Percentiles rank a stretch among this genome's conserved stretches.
phyloP scores from a whole-genome alignment of 1,139 yeast genomes.

The Suhomyces bribrorum region DNA sequence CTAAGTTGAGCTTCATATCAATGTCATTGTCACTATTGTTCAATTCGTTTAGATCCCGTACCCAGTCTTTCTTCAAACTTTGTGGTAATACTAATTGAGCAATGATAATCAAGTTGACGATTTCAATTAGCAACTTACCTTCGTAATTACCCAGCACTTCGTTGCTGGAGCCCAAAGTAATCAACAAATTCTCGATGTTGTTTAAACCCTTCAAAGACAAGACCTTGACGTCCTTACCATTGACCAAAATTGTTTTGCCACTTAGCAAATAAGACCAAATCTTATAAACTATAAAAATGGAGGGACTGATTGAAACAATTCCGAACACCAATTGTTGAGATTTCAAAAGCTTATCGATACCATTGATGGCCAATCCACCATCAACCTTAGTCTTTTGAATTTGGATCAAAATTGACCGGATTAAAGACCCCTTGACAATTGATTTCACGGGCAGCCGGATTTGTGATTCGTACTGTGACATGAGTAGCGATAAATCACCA shows the following conservation, averaged over 20 bases:
- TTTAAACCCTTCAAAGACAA: conserved; percentile 56
- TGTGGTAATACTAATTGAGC: conserved; percentile 52
- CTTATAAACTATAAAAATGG: conserved; percentile 58
- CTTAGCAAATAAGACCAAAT: conserved; percentile 28
- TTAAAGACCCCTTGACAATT: conserved; percentile 63
- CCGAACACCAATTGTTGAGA: conserved; percentile 94
- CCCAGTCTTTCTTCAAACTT: conserved; percentile 50
- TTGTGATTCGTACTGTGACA: conserved; percentile 79
- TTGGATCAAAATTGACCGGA: conserved; percentile 80
- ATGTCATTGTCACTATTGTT: conserved; percentile 30
- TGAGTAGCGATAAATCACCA: conserved; percentile 78
- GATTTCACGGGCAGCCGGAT: conserved; percentile 69
- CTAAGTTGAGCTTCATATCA: conserved; percentile 41
- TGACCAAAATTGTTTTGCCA: conserved; percentile 40
- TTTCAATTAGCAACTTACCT: conserved; percentile 60
- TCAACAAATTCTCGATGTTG: conserved; percentile 56
- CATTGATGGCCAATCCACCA: conserved; percentile 85
- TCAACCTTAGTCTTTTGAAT: conserved; percentile 95
- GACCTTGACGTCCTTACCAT: conserved; percentile 42
- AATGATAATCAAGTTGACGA: conserved; percentile 51
- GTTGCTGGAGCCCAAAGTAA: conserved; percentile 20
- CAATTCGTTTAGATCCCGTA: conserved; percentile 56
- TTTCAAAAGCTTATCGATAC: conserved; percentile 84
- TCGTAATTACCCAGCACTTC: conserved; percentile 25
- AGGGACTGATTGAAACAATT: conserved; percentile 84